Conservation (phyloP, 163 green algal species). For the Scenedesmus sp. region DNA sequence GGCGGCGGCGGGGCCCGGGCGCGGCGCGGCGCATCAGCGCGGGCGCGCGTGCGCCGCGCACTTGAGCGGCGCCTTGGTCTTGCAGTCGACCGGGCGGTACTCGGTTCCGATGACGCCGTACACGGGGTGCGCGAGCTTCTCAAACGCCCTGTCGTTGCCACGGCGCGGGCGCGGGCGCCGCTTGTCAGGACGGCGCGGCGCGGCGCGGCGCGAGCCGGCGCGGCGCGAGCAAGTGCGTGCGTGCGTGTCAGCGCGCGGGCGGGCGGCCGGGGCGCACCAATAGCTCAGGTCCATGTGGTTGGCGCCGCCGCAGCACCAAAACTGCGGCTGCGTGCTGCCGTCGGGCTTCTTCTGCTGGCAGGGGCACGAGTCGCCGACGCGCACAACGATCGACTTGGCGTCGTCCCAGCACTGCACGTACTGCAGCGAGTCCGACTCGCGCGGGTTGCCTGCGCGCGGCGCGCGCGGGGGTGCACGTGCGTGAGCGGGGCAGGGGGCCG, state of each 20-base stretch:
- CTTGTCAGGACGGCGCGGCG: too few relatives aligned
- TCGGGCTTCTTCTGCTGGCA: conserved; percentile 34
- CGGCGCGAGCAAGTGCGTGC: too few relatives aligned
- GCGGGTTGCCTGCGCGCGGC: conserved; percentile 59
- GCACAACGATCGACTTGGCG: conserved; percentile 1
- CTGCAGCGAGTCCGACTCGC: conserved; percentile 37
- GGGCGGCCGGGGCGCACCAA: too few relatives aligned
- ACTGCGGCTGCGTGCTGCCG: conserved; percentile 12
- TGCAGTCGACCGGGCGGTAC: conserved; percentile 43
- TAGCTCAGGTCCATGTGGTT: conserved; percentile 46
- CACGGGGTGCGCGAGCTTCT: conserved; percentile 40
- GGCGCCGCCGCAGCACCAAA: conserved; percentile 38
- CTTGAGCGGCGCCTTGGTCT: conserved; percentile 18
- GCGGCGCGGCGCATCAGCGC: background rate
- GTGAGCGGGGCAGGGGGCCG: too few relatives aligned
- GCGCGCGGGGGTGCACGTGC: too few relatives aligned
- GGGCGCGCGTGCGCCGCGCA: background rate
- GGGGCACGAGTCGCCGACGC: conserved; percentile 40
- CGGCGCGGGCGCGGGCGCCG: too few relatives aligned
- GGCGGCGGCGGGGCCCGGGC: background rate
- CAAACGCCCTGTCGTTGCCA: conserved; percentile 16
- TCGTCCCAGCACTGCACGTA: conserved; percentile 63
- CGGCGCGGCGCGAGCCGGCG: too few relatives aligned
- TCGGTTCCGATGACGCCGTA: conserved; percentile 34
- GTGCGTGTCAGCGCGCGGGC: too few relatives aligned